Conservation (phyloP, 208 protist genomes). For the Leishmania aethiopica region DNA sequence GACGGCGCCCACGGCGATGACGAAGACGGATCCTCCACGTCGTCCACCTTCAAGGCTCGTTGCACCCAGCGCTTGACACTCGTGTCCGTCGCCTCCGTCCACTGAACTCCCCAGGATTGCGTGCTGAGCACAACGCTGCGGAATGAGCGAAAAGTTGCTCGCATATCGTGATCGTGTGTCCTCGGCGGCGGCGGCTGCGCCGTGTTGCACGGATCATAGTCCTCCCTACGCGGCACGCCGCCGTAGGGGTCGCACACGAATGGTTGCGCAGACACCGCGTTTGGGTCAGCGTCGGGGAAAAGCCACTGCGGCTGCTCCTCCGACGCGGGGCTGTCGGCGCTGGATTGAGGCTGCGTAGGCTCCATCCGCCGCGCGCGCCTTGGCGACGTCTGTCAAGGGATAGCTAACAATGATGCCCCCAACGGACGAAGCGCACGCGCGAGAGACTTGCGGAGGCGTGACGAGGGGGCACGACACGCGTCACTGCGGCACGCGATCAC, state of each 20-base stretch:
- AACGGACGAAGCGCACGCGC: background rate
- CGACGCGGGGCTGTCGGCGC: background rate
- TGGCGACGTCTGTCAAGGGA: background rate
- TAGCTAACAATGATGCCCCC: background rate
- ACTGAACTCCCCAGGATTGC: constrained; percentile 33
- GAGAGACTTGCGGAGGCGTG: background rate
- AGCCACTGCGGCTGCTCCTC: constrained; percentile 11
- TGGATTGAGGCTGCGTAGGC: background rate
- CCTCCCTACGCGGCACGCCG: constrained; percentile 44
- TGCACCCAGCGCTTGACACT: constrained; percentile 44
- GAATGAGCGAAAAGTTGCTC: constrained; percentile 25
- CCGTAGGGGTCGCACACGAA: constrained; percentile 53
- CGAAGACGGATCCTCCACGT: background rate
- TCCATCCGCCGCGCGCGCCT: background rate
- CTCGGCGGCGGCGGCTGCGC: constrained; percentile 2
- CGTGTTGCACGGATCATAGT: constrained; percentile 33
- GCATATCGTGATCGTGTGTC: constrained; percentile 25
- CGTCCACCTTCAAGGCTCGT: constrained; percentile 20
- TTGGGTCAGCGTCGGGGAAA: constrained; percentile 7
- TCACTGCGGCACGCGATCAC: background rate
- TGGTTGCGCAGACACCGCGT: background rate
- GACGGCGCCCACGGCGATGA: constrained; percentile 4
- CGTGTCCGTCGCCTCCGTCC: constrained; percentile 31
- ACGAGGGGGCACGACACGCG: background rate
- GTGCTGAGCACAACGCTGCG: constrained; percentile 38